Base-by-base conservation (phyloP, 1,284 basidiomycete species). In the Caloboletus firmus region DNA sequence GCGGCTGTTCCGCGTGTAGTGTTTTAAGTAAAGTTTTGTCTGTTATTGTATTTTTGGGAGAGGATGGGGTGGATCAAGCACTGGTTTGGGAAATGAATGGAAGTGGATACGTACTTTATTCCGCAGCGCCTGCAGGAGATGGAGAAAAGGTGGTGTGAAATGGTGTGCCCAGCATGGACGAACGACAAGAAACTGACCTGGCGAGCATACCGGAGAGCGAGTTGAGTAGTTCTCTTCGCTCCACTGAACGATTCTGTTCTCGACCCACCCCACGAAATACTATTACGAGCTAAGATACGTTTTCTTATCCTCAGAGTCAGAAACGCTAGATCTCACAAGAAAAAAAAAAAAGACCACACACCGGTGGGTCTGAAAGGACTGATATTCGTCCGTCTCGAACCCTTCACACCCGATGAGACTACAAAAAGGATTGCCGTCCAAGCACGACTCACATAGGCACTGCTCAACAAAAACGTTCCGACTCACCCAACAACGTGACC, bases 401-500 rank as follows among this genome's bases (percentile, higher is more conserved):
- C 51, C 59, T 43, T 59, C 62, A 4, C 46, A 49, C 5, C 60
- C 57, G 18, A 64, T 51, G 26, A 61, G 59, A 43, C 62, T 44
- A 47, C 39, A 39, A 58, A 46, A 0, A 65, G 0, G 12, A 65
- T 61, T 1, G 47, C 60, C 57, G 12, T 37, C 3, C 49, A 17
- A 54, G 28, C 0, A 42, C 5, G 20, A 22, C 5, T 8, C 2
- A 6, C 18, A 44, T 18, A 30, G 2, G 6, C 18, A 30, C 20
- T 17, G 13, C 13, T n/a, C 20, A 5, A 36, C 6, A 22, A 20
- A 35, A 28, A n/a, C 10, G 6, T 22, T 5, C 6, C 20, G 5
- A 41, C 57, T 7, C 18, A 61, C 63, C 58, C 31, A 84, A 74
- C 59, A 84, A 72, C 18, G 78, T 80, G 50, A 83, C 76, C 24